Percentiles rank a stretch among this genome's conserved stretches.
phyloP scores from a whole-genome alignment of 164 flowering plant genomes.

The Euptelea pleiosperma region DNA sequence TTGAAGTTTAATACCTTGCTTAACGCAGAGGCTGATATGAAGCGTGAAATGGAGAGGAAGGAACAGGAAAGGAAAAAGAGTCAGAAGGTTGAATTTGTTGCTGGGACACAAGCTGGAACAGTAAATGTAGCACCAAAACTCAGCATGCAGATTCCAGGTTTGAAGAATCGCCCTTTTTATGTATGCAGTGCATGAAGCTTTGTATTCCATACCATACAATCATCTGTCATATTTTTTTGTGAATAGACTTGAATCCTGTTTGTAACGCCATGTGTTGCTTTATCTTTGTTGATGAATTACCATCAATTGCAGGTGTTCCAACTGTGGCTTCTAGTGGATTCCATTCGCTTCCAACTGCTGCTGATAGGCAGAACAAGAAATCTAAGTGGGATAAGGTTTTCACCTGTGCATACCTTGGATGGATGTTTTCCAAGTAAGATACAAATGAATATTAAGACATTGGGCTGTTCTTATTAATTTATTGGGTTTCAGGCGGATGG shows the following conservation, averaged over 20 bases:
- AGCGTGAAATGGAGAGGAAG: constrained; percentile 75
- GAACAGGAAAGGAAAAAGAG: constrained; percentile 83
- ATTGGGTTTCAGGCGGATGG: constrained; percentile 61
- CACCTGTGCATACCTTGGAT: not conserved
- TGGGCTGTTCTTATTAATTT: not conserved
- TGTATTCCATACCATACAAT: not conserved
- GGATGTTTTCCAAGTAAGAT: constrained; percentile 1
- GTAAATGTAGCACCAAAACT: constrained; percentile 42
- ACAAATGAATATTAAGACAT: not conserved
- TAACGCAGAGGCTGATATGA: constrained; percentile 78
- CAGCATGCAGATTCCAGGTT: constrained; percentile 59
- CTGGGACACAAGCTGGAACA: constrained; percentile 57
- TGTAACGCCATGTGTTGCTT: constrained; percentile 1
- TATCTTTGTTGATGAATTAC: not conserved
- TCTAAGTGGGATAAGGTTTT: constrained; percentile 98
- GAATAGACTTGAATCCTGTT: constrained; percentile 1
- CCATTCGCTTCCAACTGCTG: constrained; percentile 30
- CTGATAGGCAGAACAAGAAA: constrained; percentile 81
- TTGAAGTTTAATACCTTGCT: too few relatives aligned
- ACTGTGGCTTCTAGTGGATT: constrained; percentile 38
- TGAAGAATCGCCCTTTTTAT: not conserved
- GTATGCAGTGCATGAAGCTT: not conserved
- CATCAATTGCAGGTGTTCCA: constrained; percentile 36
- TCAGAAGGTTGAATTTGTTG: constrained; percentile 68
- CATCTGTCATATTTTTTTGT: not conserved